A percentile compares a stretch with the other conserved stretches of the same genome.
These are phyloP conservation scores for Lecanicillium sp. DNA, from an alignment of 2,329 filamentous ascomycete genomes.

Conservation along the genomic window DNA sequence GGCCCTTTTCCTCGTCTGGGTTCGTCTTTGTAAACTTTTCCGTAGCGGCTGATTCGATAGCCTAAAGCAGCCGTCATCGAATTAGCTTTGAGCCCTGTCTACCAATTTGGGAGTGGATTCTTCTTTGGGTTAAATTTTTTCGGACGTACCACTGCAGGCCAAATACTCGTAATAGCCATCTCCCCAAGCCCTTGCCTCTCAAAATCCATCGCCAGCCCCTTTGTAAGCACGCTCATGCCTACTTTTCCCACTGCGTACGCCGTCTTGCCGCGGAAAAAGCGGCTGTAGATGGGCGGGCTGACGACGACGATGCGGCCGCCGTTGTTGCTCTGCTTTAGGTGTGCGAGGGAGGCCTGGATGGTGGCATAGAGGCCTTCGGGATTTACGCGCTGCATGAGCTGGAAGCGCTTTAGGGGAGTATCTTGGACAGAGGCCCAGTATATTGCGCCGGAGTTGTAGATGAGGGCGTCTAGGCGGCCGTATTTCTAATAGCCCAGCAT, in stretches of 20 bases:
- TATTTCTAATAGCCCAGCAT: slow-evolving; percentile 37
- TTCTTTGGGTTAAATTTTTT: no score
- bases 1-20: slow-evolving; percentile 41
- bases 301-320: slow-evolving; percentile 66
- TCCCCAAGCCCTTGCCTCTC: slow-evolving; percentile 51
- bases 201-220: slow-evolving; percentile 78
- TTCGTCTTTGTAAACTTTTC: slow-evolving; percentile 37
- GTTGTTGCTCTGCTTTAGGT: slow-evolving; percentile 39
- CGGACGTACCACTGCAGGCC: slow-evolving; percentile 68
- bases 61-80: no score
- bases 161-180: slow-evolving; percentile 75
- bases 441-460: slow-evolving; percentile 82
- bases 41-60: slow-evolving; percentile 71
- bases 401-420: slow-evolving; percentile 69
- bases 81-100: no score
- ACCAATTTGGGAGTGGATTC: no score
- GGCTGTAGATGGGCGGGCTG: slow-evolving; percentile 74
- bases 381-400: slow-evolving; percentile 69
- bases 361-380: slow-evolving; percentile 67
- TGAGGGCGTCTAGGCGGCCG: slow-evolving; percentile 59
- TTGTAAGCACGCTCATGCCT: slow-evolving; percentile 73
- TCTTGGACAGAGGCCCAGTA: slow-evolving; percentile 72
- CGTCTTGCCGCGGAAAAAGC: slow-evolving; percentile 80
- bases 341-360: slow-evolving; percentile 60
- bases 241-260: slow-evolving; percentile 75